Conservation (phyloP, 2,329 filamentous ascomycete species). For the Rasamsonia emersonii region DNA sequence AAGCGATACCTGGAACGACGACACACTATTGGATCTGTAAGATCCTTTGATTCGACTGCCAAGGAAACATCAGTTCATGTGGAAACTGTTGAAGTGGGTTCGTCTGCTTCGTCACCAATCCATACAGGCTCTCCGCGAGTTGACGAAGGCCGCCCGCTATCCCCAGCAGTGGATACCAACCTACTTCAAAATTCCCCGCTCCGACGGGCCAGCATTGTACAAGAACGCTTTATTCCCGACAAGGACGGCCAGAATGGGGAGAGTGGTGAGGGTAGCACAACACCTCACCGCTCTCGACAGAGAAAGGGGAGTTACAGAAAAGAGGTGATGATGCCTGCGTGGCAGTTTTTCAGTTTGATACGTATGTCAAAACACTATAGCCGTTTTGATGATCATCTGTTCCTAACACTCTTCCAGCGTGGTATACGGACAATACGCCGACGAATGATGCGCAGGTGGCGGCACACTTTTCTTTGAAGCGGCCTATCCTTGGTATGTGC, state of each 20-base stretch:
- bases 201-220: constrained; percentile 35
- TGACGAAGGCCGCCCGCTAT: constrained; percentile 16
- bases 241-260: constrained; percentile 35
- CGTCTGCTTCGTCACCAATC: constrained; percentile 26
- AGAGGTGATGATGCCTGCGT: constrained; percentile 89
- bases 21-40: constrained; percentile 45
- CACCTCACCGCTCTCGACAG: constrained; percentile 18
- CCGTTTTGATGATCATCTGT: not conserved
- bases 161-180: constrained; percentile 18
- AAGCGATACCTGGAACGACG: constrained; percentile 61
- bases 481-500: constrained; percentile 85
- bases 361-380: constrained; percentile 48
- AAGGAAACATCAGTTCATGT: constrained; percentile 33
- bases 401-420: constrained; percentile 48
- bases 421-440: constrained; percentile 66
- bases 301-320: constrained; percentile 48
- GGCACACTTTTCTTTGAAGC: constrained; percentile 71
- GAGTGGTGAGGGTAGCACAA: constrained; percentile 22
- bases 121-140: constrained; percentile 14
- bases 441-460: constrained; percentile 70
- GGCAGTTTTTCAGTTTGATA: constrained; percentile 93
- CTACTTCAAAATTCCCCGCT: constrained; percentile 13
- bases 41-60: constrained; percentile 26
- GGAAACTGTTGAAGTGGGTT: constrained; percentile 35
- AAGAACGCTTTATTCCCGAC: constrained; percentile 35